Percentiles rank a stretch among this genome's conserved stretches.
phyloP scores from a whole-genome alignment of 805 yeast genomes.

The Hanseniaspora meyeri region DNA sequence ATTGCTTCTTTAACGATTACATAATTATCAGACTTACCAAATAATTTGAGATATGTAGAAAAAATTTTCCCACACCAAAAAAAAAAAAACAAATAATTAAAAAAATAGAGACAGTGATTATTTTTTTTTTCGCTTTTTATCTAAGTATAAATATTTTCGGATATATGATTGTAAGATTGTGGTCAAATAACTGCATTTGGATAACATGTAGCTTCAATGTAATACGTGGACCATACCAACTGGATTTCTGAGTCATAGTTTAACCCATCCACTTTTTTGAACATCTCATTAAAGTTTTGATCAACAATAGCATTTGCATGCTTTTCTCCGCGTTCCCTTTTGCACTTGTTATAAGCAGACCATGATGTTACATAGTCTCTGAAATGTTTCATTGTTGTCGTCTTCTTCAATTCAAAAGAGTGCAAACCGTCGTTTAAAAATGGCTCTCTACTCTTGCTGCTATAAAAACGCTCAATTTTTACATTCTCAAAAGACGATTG shows the following conservation, averaged over 20 bases:
- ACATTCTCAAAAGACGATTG: conserved; percentile 25
- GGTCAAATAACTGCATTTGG: background rate
- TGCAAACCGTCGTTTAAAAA: background rate
- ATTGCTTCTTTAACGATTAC: background rate
- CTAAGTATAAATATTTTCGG: background rate
- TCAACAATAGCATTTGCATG: conserved; percentile 21
- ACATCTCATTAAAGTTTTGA: background rate
- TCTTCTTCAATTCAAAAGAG: conserved; percentile 18
- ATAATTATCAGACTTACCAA: background rate
- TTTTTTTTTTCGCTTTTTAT: too few species aligned
- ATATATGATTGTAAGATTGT: too few species aligned
- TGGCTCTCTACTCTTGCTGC: background rate
- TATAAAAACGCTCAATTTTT: conserved; percentile 27
- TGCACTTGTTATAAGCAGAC: conserved; percentile 56
- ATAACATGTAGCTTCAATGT: background rate
- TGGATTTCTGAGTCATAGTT: background rate
- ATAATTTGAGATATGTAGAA: background rate
- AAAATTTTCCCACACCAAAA: background rate
- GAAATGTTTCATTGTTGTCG: conserved; percentile 36
- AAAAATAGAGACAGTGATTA: background rate
- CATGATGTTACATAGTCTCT: conserved; percentile 50
- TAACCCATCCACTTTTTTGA: background rate
- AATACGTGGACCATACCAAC: conserved; percentile 2
- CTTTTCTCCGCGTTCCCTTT: conserved; percentile 23
- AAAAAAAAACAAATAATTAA: too few species aligned